Base-by-base conservation (phyloP, 768 basidiomycete genomes). In the Auricularia sp. region DNA sequence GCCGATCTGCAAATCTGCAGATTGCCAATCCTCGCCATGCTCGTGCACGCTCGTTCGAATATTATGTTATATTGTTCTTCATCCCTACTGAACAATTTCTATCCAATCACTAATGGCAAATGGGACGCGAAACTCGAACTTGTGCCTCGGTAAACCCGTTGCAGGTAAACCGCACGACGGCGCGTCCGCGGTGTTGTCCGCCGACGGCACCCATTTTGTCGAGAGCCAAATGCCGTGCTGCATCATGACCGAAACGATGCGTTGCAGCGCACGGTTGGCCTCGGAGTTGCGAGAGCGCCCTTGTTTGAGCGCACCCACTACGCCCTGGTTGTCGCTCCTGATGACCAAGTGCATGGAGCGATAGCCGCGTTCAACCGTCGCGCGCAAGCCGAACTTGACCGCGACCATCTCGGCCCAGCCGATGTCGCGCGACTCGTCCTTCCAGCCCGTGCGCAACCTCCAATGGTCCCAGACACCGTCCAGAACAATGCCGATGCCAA, bases 171-270 rank as follows among this genome's bases (percentile, higher is more conserved):
- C 47, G 6, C 47, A 1, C 47, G 47, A 51, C 47, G 47, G 47
- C 16, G 47, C 47, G 6, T 51, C 47, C 10, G 47, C 47, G 16
- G 47, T 8, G 16, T 51, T 51, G 21, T 51, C 47, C 47, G 10
- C 47, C 5, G 47, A 51, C 10, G 5, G 6, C 16, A 51, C 16
- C 14, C 21, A 51, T 18, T 51, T 51, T 16, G 18, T 5, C 5
- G 47, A 51, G 21, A 51, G 47, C 47, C 47, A 51, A 51, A 51
- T 68, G 0, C 61, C 54, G 36, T 71, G 64, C 10, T 10, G 11
- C 16, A 51, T 5, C 47, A 51, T 51, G 10, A 5, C 4, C 16
- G 47, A 16, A 21, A 51, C 47, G 47, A 51, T 51, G 47, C 47
- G 47, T 16, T 51, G 47, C 10, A 51, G 47, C 47, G 18, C 47